phyloP scores from a whole-genome alignment of 129 eudicot species.

The Gnaphalium uliginosum region DNA sequence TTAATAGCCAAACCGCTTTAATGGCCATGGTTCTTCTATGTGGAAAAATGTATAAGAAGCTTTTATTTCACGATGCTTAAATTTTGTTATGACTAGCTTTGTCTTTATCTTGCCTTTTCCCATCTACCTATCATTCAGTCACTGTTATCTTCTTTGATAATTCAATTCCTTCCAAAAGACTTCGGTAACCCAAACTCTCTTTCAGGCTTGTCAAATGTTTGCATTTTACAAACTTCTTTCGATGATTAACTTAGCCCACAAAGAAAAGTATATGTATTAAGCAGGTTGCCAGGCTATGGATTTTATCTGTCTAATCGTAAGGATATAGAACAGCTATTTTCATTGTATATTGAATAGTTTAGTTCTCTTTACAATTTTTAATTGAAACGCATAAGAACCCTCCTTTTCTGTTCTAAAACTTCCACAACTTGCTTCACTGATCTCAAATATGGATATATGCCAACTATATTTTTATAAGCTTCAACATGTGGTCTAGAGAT shows the following conservation, averaged over 20 bases:
- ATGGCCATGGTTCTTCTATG: neutral
- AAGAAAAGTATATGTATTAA: neutral
- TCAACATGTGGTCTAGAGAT: neutral
- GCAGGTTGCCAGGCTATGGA: neutral
- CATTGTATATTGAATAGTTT: neutral
- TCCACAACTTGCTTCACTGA: neutral
- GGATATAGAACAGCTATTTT: neutral
- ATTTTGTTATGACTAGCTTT: neutral
- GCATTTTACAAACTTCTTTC: neutral
- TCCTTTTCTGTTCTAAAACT: neutral
- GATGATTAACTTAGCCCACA: neutral
- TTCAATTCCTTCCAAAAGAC: no score
- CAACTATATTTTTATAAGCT: no score
- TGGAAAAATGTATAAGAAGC: neutral
- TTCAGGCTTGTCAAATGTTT: neutral
- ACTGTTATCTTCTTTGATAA: no score
- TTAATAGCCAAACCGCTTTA: no score
- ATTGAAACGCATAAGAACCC: neutral
- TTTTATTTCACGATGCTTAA: no score
- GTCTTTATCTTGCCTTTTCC: neutral
- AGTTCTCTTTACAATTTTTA: neutral
- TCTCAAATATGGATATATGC: neutral
- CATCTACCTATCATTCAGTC: neutral
- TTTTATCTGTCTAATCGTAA: neutral
- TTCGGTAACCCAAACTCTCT: neutral